Conservation (phyloP, 202 grass and related monocot species). For the Bolboschoenoplectus hybrid region DNA sequence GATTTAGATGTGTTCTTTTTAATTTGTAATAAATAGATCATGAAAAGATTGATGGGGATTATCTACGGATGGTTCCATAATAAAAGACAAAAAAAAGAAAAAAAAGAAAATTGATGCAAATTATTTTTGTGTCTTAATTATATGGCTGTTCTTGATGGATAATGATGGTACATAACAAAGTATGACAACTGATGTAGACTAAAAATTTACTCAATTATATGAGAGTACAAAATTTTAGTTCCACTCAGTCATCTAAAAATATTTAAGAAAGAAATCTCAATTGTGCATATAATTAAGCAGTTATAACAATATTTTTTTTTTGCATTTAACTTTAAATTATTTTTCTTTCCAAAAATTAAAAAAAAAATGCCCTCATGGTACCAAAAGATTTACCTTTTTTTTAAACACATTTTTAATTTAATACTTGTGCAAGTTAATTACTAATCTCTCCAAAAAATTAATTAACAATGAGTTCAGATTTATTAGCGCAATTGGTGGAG, state of each 20-base stretch:
- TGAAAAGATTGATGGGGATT: conserved; percentile 3
- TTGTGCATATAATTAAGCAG: background rate
- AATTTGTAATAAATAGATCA: conserved; percentile 27
- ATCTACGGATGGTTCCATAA: background rate
- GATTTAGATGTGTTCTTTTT: conserved; percentile 32
- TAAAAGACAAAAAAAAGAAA: background rate
- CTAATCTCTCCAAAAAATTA: background rate
- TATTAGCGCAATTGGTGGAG: conserved; percentile 43
- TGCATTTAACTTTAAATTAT: background rate
- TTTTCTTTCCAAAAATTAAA: background rate
- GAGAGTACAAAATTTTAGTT: background rate
- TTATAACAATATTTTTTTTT: background rate
- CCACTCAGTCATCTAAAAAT: background rate
- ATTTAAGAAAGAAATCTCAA: background rate
- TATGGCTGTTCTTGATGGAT: background rate
- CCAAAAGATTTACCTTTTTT: background rate
- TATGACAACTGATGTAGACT: conserved; percentile 26
- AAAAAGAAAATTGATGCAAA: background rate
- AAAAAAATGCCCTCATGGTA: background rate
- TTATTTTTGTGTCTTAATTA: background rate
- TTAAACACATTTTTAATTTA: background rate
- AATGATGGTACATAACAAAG: conserved; percentile 16
- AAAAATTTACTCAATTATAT: conserved; percentile 11
- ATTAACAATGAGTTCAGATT: background rate
- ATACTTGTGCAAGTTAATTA: background rate